Percentiles rank a stretch among this genome's conserved stretches.
phyloP scores from a whole-genome alignment of 2,329 filamentous ascomycete species.

The Aspergillus sp. region DNA sequence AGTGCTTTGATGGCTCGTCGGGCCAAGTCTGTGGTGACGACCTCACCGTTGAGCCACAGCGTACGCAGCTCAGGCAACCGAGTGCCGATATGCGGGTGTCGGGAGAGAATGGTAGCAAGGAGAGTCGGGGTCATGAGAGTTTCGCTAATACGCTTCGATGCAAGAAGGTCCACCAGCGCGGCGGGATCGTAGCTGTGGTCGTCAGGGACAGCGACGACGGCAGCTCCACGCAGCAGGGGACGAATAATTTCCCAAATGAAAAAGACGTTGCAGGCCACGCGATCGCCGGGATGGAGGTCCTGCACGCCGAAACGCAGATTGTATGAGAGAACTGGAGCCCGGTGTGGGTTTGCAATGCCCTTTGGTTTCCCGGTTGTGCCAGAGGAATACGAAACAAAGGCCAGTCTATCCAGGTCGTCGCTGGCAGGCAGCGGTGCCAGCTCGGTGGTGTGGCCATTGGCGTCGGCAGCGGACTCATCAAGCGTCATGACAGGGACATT shows the following conservation, averaged over 20 bases:
- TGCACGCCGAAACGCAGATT: slow-evolving; percentile 69
- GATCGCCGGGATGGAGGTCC: slow-evolving; percentile 68
- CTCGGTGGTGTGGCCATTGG: slow-evolving; percentile 44
- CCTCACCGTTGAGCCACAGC: slow-evolving; percentile 79
- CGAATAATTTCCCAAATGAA: slow-evolving; percentile 84
- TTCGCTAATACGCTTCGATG: slow-evolving; percentile 67
- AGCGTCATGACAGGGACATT: slow-evolving; percentile 63
- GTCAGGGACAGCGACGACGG: slow-evolving; percentile 73
- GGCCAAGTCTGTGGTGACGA: slow-evolving; percentile 75
- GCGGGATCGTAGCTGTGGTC: slow-evolving; percentile 75
- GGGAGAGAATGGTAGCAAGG: slow-evolving; percentile 69
- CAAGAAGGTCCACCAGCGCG: slow-evolving; percentile 69
- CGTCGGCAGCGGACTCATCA: slow-evolving; percentile 46
- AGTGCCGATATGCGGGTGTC: slow-evolving; percentile 64
- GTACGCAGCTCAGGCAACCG: slow-evolving; percentile 67
- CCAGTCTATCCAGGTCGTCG: slow-evolving; percentile 69
- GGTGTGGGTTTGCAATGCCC: slow-evolving; percentile 76
- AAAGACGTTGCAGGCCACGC: slow-evolving; percentile 85
- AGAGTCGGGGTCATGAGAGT: slow-evolving; percentile 83
- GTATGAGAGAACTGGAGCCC: slow-evolving; percentile 72
- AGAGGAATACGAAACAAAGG: slow-evolving; percentile 79
- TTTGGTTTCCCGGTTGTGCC: slow-evolving; percentile 79
- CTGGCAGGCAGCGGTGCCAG: slow-evolving; percentile 57
- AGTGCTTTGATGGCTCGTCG: slow-evolving; percentile 66
- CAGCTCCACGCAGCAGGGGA: slow-evolving; percentile 72